Conservation (phyloP, 805 yeast species). For the Metschnikowia lunata region DNA sequence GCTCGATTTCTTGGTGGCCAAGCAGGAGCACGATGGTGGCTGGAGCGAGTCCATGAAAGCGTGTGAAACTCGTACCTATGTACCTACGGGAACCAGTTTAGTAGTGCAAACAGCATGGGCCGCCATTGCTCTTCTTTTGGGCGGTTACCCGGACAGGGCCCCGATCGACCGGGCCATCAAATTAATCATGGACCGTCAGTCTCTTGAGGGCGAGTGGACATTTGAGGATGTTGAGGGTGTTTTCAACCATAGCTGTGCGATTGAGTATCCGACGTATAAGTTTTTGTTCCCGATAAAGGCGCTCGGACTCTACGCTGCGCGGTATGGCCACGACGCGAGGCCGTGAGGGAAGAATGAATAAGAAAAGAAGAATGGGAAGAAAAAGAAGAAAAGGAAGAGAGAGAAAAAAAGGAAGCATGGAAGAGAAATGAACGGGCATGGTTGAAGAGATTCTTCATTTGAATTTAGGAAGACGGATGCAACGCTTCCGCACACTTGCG, state of each 20-base stretch:
- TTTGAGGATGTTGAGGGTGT: slow-evolving; percentile 91
- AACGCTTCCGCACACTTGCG: slow-evolving; percentile 29
- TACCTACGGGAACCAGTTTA: slow-evolving; percentile 57
- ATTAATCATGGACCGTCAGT: slow-evolving; percentile 63
- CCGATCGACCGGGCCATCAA: slow-evolving; percentile 62
- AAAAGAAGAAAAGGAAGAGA: no score
- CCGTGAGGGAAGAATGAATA: neutral
- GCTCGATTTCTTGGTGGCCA: slow-evolving; percentile 74
- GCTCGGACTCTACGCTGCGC: slow-evolving; percentile 59
- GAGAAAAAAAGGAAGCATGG: no score
- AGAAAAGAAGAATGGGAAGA: no score
- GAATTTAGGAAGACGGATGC: slow-evolving; percentile 19
- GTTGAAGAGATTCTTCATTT: slow-evolving; percentile 2
- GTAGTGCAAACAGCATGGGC: slow-evolving; percentile 96
- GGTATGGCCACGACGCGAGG: slow-evolving; percentile 21
- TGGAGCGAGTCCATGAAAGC: slow-evolving; percentile 97
- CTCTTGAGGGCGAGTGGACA: slow-evolving; percentile 75
- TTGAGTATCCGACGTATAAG: slow-evolving; percentile 92
- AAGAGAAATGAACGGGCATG: no score
- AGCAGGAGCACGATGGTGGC: slow-evolving; percentile 87
- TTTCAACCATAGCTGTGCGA: slow-evolving; percentile 85
- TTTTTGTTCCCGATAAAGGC: slow-evolving; percentile 91
- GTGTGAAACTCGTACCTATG: slow-evolving; percentile 75
- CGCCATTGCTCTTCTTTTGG: slow-evolving; percentile 71
- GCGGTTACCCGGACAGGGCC: slow-evolving; percentile 67